Percentiles rank a stretch among this genome's conserved stretches.
These are phyloP conservation scores for Thalassiosira mediterranea DNA, from an alignment of 352 stramenopile genomes.

Conservation along the genomic window DNA sequence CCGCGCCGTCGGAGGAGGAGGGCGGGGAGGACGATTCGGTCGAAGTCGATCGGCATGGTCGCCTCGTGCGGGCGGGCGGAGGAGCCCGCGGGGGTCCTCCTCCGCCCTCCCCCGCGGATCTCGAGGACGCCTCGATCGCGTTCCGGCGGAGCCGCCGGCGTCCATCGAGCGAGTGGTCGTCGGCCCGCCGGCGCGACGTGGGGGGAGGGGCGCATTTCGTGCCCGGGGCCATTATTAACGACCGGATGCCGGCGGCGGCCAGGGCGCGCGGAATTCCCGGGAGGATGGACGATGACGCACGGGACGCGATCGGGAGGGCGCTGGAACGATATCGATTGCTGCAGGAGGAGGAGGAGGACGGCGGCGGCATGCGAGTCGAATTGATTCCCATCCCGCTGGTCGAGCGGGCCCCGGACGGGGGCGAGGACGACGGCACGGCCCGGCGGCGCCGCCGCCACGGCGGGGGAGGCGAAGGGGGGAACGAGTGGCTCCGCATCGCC, in stretches of 20 bases:
- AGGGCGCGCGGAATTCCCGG: constrained; percentile 4
- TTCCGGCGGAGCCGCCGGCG: too few relatives aligned
- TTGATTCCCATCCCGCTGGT: constrained; percentile 24
- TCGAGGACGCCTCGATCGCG: too few relatives aligned
- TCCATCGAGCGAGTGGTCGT: too few relatives aligned
- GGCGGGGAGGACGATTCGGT: neutral
- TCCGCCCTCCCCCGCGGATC: too few relatives aligned
- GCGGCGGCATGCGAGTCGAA: constrained; percentile 5
- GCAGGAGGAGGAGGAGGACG: neutral
- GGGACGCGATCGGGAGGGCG: constrained; percentile 20
- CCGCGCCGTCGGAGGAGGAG: too few relatives aligned
- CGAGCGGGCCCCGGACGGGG: too few relatives aligned
- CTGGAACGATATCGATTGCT: constrained; percentile 18
- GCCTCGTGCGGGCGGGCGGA: constrained; percentile 1
- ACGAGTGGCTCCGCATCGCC: constrained; percentile 10
- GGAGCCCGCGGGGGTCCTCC: neutral
- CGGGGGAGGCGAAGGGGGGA: too few relatives aligned
- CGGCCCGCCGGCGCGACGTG: too few relatives aligned
- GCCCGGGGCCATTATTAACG: too few relatives aligned
- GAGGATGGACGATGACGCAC: constrained; percentile 28
- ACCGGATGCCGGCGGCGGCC: constrained; percentile 19
- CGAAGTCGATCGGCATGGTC: constrained; percentile 16
- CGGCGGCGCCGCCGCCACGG: too few relatives aligned
- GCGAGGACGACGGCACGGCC: too few relatives aligned
- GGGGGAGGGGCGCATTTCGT: too few relatives aligned